These are phyloP conservation scores for Chrysoporthe deuterocubensis DNA, from an alignment of 2,329 filamentous ascomycete genomes.

Conservation along the genomic window DNA sequence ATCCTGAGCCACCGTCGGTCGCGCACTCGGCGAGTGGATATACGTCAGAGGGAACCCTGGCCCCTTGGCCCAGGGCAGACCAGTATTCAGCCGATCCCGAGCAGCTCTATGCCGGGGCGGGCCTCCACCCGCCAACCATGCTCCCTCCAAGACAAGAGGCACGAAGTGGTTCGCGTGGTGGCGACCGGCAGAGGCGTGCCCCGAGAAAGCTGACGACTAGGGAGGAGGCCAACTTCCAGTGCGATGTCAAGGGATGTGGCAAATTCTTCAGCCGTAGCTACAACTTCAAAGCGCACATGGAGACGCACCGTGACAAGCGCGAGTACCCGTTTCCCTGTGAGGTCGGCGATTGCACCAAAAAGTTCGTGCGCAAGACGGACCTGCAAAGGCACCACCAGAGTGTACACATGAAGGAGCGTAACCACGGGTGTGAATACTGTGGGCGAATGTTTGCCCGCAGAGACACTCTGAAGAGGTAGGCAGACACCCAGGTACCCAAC, in stretches of 20 bases:
- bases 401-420: slow-evolving; percentile 75
- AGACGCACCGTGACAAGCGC: slow-evolving; percentile 77
- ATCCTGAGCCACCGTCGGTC: slow-evolving; percentile 10
- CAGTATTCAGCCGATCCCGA: slow-evolving; percentile 41
- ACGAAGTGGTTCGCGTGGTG: slow-evolving; percentile 34
- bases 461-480: slow-evolving; percentile 80
- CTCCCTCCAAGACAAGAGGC: slow-evolving; percentile 32
- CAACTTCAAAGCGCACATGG: slow-evolving; percentile 85
- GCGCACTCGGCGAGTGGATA: slow-evolving; percentile 41
- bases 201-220: slow-evolving; percentile 63
- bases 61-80: slow-evolving; percentile 46
- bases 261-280: slow-evolving; percentile 82
- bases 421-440: slow-evolving; percentile 73
- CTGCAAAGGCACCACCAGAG: slow-evolving; percentile 65
- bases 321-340: slow-evolving; percentile 73
- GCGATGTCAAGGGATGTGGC: slow-evolving; percentile 70
- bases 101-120: slow-evolving; percentile 27
- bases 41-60: slow-evolving; percentile 42
- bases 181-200: slow-evolving; percentile 40
- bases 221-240: slow-evolving; percentile 74
- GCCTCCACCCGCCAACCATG: slow-evolving; percentile 31
- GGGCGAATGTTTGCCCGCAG: slow-evolving; percentile 75
- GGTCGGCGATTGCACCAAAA: slow-evolving; percentile 68
- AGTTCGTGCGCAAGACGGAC: slow-evolving; percentile 84
- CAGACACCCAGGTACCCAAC: not conserved